phyloP scores from a whole-genome alignment of 805 yeast genomes.

The Hanseniaspora lachancei region DNA sequence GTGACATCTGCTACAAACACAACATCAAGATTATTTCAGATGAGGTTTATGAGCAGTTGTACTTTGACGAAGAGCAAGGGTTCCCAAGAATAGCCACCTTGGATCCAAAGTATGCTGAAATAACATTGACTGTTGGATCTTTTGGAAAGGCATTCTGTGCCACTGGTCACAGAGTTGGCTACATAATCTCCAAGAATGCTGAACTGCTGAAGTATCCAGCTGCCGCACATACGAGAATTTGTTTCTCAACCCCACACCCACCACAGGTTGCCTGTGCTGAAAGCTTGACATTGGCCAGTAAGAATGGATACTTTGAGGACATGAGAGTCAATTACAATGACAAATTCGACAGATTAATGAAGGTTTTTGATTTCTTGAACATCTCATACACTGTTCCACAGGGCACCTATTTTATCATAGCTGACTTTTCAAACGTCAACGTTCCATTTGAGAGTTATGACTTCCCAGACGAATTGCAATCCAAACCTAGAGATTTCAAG shows the following conservation, averaged over 20 bases:
- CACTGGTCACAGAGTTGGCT: constrained; percentile 97
- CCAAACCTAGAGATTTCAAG: constrained; percentile 72
- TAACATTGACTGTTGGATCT: constrained; percentile 85
- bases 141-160: constrained; percentile 99
- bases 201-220: constrained; percentile 68
- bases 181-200: constrained; percentile 73
- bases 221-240: constrained; percentile 86
- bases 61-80: constrained; percentile 37
- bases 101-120: constrained; percentile 60
- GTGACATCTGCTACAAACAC: constrained; percentile 71
- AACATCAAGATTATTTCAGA: constrained; percentile 76
- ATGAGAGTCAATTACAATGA: constrained; percentile 55
- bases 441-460: constrained; percentile 54
- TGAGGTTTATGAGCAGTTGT: constrained; percentile 89
- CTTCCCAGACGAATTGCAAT: constrained; percentile 56
- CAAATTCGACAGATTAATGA: constrained; percentile 62
- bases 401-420: constrained; percentile 88
- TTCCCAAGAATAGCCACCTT: constrained; percentile 80
- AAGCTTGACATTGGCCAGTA: constrained; percentile 51
- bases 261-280: constrained; percentile 83
- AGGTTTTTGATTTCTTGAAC: constrained; percentile 72
- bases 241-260: constrained; percentile 84
- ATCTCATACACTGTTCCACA: constrained; percentile 83
- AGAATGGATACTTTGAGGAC: constrained; percentile 51
- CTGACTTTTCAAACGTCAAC: constrained; percentile 69